Conservation (phyloP, 2,329 filamentous ascomycete genomes). For the Eutypella sp. region DNA sequence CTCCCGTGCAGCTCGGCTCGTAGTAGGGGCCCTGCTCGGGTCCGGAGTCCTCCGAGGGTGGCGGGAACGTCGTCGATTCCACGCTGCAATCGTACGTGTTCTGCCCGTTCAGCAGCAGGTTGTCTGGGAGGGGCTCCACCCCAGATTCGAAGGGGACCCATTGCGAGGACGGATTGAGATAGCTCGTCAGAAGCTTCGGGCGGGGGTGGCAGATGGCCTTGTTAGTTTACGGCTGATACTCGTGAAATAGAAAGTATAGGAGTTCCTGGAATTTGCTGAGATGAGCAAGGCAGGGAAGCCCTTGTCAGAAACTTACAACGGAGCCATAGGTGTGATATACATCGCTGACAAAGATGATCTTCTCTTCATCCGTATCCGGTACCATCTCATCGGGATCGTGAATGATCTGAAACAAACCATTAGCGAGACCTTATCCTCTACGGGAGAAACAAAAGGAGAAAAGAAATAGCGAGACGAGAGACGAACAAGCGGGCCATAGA, state of each 20-base stretch:
- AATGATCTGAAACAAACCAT: slow-evolving; percentile 22
- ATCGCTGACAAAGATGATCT: slow-evolving; percentile 34
- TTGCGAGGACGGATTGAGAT: slow-evolving; percentile 26
- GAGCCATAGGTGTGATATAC: slow-evolving; percentile 33
- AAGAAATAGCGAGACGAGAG: background rate
- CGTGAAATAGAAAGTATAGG: too few species aligned
- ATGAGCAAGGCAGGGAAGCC: too few species aligned
- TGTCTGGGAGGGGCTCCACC: slow-evolving; percentile 36
- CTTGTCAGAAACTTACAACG: slow-evolving; percentile 25
- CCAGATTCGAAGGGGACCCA: slow-evolving; percentile 31
- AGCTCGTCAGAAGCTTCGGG: slow-evolving; percentile 23
- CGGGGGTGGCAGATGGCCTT: too few species aligned
- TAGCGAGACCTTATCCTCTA: slow-evolving; percentile 1
- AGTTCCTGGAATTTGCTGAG: too few species aligned
- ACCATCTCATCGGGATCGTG: slow-evolving; percentile 30
- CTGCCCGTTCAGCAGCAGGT: slow-evolving; percentile 35
- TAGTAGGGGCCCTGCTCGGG: background rate
- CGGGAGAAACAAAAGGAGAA: background rate
- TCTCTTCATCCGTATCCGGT: slow-evolving; percentile 27
- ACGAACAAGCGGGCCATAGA: slow-evolving; percentile 55
- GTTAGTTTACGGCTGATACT: too few species aligned
- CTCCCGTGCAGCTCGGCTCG: slow-evolving; percentile 22
- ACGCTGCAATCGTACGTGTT: slow-evolving; percentile 30
- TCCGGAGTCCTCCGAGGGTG: too few species aligned
- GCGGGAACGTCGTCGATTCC: slow-evolving; percentile 23